Evolutionary conservation across 495 filamentous ascomycete species (phyloP), one percentile per base, ranked within the genome.

Genomic region (Pseudevernia furfuracea): DNA sequence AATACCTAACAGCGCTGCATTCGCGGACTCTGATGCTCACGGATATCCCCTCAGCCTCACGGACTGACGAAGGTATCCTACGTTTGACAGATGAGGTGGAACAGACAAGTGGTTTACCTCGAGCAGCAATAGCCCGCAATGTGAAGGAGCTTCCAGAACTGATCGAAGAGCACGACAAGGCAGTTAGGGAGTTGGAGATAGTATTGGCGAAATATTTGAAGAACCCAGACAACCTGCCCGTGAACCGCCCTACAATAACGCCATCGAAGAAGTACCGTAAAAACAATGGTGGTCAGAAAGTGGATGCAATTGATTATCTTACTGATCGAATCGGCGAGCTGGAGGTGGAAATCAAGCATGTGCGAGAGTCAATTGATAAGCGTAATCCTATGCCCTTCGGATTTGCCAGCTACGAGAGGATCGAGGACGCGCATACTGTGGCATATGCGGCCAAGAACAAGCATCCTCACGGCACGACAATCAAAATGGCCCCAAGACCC

Each of bases 261-360:
- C 90, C 89, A 6, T 87, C 89, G 15, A 89, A 90, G 68, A 87
- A 83, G 55, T 83, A 85, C 32, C 85, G 87, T 61, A 68, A 59
- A 28, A 75, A 78, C 30, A 66, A 74, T 15, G 71, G 71, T 4
- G 66, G 66, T 39, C 71, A 71, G 23, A 90, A 89, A 71, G 83
- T 97, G 34, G 94, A 98, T 68, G 90, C 95, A 17, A 97, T 98
- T 70, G 90, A 96, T 67, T 97, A 96, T 69, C 80, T 96, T 56
- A 95, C 91, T 0, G 83, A 87, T 49, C 87, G 92, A 17, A 96
- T 98, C 70, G 83, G 84, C 58, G 80, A 88, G 25, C 79, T 98
- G 53, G 93, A 97, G 75, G 76, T 85, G 30, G 83, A 92, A 70
- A 91, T 98, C 71, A 88, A 89, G 70, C 86, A 92, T 62, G 87